These are phyloP conservation scores for Chalaropsis ovoidea DNA, from an alignment of 2,329 filamentous ascomycete species.

Conservation along the genomic window DNA sequence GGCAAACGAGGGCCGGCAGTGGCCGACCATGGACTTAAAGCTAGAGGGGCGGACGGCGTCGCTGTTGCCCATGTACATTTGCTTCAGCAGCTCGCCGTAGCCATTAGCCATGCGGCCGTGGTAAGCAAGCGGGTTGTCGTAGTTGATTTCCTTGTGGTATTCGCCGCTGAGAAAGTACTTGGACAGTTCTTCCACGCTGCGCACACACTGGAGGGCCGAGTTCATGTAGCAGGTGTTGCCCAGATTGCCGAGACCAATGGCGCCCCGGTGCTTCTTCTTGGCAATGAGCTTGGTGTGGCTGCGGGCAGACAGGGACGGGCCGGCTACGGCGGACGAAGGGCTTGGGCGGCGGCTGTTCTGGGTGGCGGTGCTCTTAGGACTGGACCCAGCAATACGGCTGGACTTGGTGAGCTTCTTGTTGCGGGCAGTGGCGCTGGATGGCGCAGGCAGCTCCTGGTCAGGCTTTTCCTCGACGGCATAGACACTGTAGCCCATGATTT, in stretches of 20 bases:
- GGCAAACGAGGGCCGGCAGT: conserved; percentile 74
- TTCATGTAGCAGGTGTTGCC: conserved; percentile 99
- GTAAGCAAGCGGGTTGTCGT: conserved; percentile 73
- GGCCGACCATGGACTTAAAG: conserved; percentile 45
- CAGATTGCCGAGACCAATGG: conserved; percentile 75
- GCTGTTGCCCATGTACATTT: conserved; percentile 63
- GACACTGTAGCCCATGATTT: conserved; percentile 60
- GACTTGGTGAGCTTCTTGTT: neutral
- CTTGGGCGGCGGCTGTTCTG: conserved; percentile 56
- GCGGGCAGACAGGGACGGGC: conserved; percentile 54
- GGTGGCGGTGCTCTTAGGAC: conserved; percentile 15
- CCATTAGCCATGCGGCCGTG: conserved; percentile 76
- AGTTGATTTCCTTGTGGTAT: conserved; percentile 73
- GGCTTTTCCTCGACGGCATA: conserved; percentile 68
- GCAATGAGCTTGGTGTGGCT: conserved; percentile 61
- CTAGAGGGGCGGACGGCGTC: conserved; percentile 61
- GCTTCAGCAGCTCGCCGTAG: conserved; percentile 64
- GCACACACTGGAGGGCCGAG: conserved; percentile 86
- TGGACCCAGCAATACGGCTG: conserved; percentile 15
- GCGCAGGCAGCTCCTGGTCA: conserved; percentile 8
- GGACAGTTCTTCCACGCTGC: conserved; percentile 85
- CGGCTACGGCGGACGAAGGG: conserved; percentile 35
- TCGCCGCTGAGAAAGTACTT: conserved; percentile 74
- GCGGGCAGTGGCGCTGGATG: neutral
- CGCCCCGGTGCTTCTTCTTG: conserved; percentile 60